Percentiles rank a stretch among this genome's conserved stretches.
These are phyloP conservation scores for Thalassiosira hispida DNA, from an alignment of 352 stramenopile genomes.

Conservation along the genomic window DNA sequence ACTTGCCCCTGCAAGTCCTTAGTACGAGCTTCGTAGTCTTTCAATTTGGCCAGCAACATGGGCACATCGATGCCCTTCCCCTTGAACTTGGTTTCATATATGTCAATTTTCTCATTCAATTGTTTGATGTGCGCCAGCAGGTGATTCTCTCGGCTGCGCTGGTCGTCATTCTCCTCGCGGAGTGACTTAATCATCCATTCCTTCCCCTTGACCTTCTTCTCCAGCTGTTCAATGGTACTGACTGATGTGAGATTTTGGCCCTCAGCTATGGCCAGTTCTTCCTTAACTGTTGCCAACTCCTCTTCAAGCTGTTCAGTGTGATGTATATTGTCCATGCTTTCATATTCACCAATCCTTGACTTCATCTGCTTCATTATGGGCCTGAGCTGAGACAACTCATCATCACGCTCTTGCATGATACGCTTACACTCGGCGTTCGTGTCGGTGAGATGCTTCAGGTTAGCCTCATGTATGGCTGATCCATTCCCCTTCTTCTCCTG, in stretches of 20 bases:
- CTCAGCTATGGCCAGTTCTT: conserved; percentile 15
- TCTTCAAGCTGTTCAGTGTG: conserved; percentile 16
- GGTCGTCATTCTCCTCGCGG: conserved; percentile 47
- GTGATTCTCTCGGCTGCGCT: conserved; percentile 40
- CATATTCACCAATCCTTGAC: conserved; percentile 24
- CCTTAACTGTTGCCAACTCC: conserved; percentile 25
- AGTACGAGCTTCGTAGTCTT: conserved; percentile 31
- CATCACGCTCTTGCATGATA: conserved; percentile 40
- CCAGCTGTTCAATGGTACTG: conserved; percentile 33
- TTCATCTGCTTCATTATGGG: conserved; percentile 24
- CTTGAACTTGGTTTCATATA: conserved; percentile 47
- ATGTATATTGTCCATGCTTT: conserved; percentile 1
- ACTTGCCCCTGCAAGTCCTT: conserved; percentile 41
- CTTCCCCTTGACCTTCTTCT: conserved; percentile 51
- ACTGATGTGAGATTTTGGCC: conserved; percentile 10
- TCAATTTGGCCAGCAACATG: conserved; percentile 52
- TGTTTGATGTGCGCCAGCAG: conserved; percentile 22
- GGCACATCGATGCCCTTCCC: conserved; percentile 54
- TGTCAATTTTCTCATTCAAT: conserved; percentile 43
- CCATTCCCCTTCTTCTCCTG: conserved; percentile 5
- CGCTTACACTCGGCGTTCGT: conserved; percentile 21
- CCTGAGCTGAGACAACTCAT: conserved; percentile 35
- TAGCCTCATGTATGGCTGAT: conserved; percentile 9
- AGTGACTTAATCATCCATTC: conserved; percentile 59
- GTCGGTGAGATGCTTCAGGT: conserved; percentile 30